These are phyloP conservation scores for Starmerella lactis-condensi DNA, from an alignment of 805 yeast genomes.

Conservation along the genomic window DNA sequence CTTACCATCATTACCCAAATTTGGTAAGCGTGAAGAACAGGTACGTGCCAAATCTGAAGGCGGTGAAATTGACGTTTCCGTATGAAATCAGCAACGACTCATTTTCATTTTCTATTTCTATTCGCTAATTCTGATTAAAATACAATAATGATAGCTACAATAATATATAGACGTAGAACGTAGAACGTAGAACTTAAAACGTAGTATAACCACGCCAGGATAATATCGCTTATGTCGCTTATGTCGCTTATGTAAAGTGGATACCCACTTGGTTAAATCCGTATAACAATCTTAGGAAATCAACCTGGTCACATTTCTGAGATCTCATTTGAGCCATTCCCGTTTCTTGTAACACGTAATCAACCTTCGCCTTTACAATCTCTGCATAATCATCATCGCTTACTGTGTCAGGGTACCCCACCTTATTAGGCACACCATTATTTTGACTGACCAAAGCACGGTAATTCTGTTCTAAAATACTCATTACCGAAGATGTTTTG, in stretches of 20 bases:
- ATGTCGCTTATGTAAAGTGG: constrained; percentile 56
- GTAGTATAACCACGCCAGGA: background rate
- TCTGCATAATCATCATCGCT: constrained; percentile 23
- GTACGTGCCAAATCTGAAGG: background rate
- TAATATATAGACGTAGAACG: too few species aligned
- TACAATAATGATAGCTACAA: too few species aligned
- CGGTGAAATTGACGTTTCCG: constrained; percentile 11
- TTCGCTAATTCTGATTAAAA: background rate
- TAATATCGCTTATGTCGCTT: too few species aligned
- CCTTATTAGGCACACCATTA: constrained; percentile 24
- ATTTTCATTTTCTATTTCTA: background rate
- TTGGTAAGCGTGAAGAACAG: constrained; percentile 11
- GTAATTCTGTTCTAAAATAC: constrained; percentile 74
- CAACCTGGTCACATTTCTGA: constrained; percentile 87
- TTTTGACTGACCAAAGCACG: constrained; percentile 48
- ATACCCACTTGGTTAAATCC: constrained; percentile 96
- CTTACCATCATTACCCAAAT: constrained; percentile 8
- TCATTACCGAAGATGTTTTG: constrained; percentile 60
- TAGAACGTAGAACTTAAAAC: too few species aligned
- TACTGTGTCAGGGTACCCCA: constrained; percentile 25
- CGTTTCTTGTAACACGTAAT: constrained; percentile 56
- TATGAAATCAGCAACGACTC: too few species aligned
- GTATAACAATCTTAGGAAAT: constrained; percentile 59
- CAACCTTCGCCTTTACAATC: constrained; percentile 52
- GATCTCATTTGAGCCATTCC: constrained; percentile 74